Conservation (phyloP, 768 basidiomycete species). For the Aureoboletus auriporus region DNA sequence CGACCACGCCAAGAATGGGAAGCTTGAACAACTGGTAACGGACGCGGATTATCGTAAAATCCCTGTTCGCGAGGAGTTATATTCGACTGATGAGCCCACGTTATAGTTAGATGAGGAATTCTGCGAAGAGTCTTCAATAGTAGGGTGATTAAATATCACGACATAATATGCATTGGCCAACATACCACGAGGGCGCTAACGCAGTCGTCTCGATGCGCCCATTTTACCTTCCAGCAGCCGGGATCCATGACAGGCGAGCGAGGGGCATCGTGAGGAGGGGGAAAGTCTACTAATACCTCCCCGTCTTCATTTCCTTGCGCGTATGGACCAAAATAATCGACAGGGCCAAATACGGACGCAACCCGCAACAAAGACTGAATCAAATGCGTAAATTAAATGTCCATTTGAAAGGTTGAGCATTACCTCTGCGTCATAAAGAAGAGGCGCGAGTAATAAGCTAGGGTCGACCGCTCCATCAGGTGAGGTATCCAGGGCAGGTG, state of each 20-base stretch:
- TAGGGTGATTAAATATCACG: neutral
- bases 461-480: conserved; percentile 11
- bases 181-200: conserved; percentile 67
- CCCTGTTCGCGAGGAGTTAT: conserved; percentile 15
- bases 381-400: conserved; percentile 5
- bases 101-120: conserved; percentile 68
- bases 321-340: conserved; percentile 52
- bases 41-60: conserved; percentile 8
- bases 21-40: conserved; percentile 2
- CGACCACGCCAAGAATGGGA: conserved; percentile 21
- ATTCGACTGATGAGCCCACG: conserved; percentile 71
- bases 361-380: conserved; percentile 50
- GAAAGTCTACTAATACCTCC: conserved; percentile 23
- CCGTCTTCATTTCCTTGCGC: conserved; percentile 14
- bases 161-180: neutral
- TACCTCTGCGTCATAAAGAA: conserved; percentile 60
- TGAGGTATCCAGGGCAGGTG: conserved; percentile 40
- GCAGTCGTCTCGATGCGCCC: conserved; percentile 72
- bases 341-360: conserved; percentile 54
- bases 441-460: conserved; percentile 49
- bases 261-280: conserved; percentile 54
- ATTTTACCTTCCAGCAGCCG: conserved; percentile 74
- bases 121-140: conserved; percentile 58
- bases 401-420: conserved; percentile 8
- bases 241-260: conserved; percentile 54